Evolutionary conservation across 257 asterid genomes (phyloP).

Genomic region (Echites panduratus): DNA sequence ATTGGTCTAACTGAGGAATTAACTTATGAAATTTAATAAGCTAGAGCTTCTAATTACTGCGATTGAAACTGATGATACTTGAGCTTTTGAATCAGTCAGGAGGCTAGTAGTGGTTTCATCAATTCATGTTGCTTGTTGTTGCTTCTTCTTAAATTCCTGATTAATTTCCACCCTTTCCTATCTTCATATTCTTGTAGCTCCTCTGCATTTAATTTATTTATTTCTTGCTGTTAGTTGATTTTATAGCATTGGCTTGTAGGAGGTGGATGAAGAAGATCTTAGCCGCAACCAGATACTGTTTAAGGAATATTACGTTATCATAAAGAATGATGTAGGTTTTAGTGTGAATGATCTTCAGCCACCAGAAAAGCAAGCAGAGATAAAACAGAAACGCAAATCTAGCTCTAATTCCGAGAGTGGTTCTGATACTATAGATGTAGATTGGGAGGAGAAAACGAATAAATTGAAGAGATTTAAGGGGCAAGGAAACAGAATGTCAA

Average conservation of each 20-base stretch:
- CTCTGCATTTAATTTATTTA: neutral
- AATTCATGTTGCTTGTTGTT: neutral
- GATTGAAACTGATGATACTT: neutral
- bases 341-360: constrained; percentile 33
- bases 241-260: constrained; percentile 31
- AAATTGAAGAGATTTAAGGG: constrained; percentile 29
- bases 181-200: neutral
- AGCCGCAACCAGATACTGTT: constrained; percentile 42
- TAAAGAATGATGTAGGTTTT: constrained; percentile 43
- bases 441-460: neutral
- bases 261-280: constrained; percentile 41
- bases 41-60: neutral
- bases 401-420: constrained; percentile 31
- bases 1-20: neutral
- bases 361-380: constrained; percentile 24
- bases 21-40: neutral
- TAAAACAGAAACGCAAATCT: constrained; percentile 16
- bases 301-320: constrained; percentile 53
- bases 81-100: neutral
- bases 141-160: no score
- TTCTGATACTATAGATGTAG: constrained; percentile 25
- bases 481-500: constrained; percentile 26
- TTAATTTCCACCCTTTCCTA: neutral
- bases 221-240: neutral
- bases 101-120: neutral